Conservation (phyloP, 2,329 filamentous ascomycete species). For the Tolypocladium amazonense region DNA sequence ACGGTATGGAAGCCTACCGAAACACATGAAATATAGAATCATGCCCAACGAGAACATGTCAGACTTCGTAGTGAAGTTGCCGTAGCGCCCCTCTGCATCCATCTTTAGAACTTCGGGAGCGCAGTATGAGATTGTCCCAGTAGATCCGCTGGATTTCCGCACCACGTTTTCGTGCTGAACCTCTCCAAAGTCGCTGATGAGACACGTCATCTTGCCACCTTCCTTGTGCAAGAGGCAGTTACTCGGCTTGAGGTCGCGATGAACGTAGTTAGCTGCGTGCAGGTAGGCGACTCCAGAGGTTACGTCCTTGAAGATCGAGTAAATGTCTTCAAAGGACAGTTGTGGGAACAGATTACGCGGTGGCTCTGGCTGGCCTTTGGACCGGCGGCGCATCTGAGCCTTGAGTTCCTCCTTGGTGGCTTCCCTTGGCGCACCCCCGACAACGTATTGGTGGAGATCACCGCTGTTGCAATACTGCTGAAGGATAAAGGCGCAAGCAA, state of each 20-base stretch:
- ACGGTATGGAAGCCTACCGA: slow-evolving; percentile 74
- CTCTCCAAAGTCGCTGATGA: slow-evolving; percentile 97
- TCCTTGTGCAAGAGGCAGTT: slow-evolving; percentile 84
- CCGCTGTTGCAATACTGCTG: slow-evolving; percentile 96
- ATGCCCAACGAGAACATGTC: slow-evolving; percentile 98
- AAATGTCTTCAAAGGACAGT: slow-evolving; percentile 79
- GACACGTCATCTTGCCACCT: slow-evolving; percentile 59
- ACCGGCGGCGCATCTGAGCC: slow-evolving; percentile 71
- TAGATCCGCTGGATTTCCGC: slow-evolving; percentile 84
- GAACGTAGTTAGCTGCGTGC: slow-evolving; percentile 86
- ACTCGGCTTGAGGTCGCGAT: slow-evolving; percentile 89
- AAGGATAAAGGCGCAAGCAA: slow-evolving; percentile 91
- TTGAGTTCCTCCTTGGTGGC: slow-evolving; percentile 78
- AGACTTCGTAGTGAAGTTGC: slow-evolving; percentile 93
- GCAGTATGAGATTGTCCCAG: slow-evolving; percentile 95
- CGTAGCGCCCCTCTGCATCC: slow-evolving; percentile 60
- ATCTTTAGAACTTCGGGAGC: slow-evolving; percentile 81
- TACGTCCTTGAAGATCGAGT: slow-evolving; percentile 92
- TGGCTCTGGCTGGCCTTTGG: slow-evolving; percentile 62
- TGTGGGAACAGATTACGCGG: slow-evolving; percentile 38
- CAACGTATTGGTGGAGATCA: slow-evolving; percentile 78
- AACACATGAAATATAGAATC: slow-evolving; percentile 98
- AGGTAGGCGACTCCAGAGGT: slow-evolving; percentile 85
- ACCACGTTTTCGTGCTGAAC: slow-evolving; percentile 75
- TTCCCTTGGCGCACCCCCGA: slow-evolving; percentile 53